Evolutionary conservation across 192 early-diverging fungal species (phyloP), one percentile per base, ranked within the genome.

Genomic region (Umbelopsis sp.): DNA sequence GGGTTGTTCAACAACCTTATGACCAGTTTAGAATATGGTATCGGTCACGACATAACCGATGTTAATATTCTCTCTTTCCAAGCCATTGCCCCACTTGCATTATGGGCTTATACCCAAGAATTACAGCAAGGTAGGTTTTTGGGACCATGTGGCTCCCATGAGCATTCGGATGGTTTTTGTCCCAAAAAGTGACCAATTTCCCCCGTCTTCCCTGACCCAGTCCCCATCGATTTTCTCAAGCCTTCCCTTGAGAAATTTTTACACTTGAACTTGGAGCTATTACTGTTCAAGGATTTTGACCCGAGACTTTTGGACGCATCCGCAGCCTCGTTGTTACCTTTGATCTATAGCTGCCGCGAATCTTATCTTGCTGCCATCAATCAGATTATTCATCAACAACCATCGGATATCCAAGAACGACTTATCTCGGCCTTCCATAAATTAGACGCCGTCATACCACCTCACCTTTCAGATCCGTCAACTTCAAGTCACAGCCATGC

Each of bases 221-320:
- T 16, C 10, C 75, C 76, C 24, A 26, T 83, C 17, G 70, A 74
- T n/a, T 78, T 80, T 45, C 47, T 82, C 34, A 36, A 65, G 31
- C 71, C 71, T 34, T 51, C 83, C 11, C 54, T 93, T 43, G 81
- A 88, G 25, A 69, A 81, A 45, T 84, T 90, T 36, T 65, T 93
- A 29, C 77, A 83, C 34, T 72, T 82, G 32, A 73, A 83, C 3
- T 69, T 93, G 25, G 77, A 89, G 26, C 76, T 84, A 52, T 73
- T 93, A 22, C 69, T 91, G 31, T 91, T 91, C 65, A 83, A 86
- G 69, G 85, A 86, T 53, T 78, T 93, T 47, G 89, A 93, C 53
- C 65, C 82, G 4, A 81, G 85, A 17, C 49, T 93, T 16, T 75
- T 91, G n/a, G 87, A 91, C 47, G 73, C 85, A 0, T 89, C 86